A percentile compares a stretch with the other conserved stretches of the same genome.
phyloP scores from a whole-genome alignment of 192 early-diverging fungal genomes.

The Coemansia sp. region DNA sequence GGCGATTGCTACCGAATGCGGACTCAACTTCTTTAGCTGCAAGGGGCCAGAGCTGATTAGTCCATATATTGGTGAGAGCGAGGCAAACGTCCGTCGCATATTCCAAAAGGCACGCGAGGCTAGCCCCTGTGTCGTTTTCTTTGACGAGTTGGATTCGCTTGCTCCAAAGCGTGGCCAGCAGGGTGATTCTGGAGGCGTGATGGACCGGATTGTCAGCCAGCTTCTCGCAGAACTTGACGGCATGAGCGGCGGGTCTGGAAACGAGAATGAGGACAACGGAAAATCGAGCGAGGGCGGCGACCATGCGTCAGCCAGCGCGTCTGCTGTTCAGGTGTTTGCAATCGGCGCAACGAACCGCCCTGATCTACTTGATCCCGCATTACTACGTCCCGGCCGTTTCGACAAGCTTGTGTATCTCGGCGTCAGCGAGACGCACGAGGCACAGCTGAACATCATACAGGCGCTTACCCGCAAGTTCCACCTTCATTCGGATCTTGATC shows the following conservation, averaged over 20 bases:
- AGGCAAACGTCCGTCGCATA: slow-evolving; percentile 93
- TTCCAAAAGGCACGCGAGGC: slow-evolving; percentile 97
- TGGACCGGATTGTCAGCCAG: slow-evolving; percentile 99
- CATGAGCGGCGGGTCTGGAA: slow-evolving; percentile 63
- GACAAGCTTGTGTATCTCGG: slow-evolving; percentile 97
- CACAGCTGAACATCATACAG: slow-evolving; percentile 84
- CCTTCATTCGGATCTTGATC: slow-evolving; percentile 74
- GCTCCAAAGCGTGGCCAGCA: slow-evolving; percentile 97
- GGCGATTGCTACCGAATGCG: slow-evolving; percentile 96
- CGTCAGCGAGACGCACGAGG: slow-evolving; percentile 85
- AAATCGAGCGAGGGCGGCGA: slow-evolving; percentile 56
- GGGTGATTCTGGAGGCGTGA: slow-evolving; percentile 97
- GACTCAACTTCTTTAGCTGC: slow-evolving; percentile 97
- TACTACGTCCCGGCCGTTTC: slow-evolving; percentile 94
- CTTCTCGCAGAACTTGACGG: slow-evolving; percentile 95
- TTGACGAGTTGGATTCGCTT: slow-evolving; percentile 98
- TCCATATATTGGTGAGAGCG: slow-evolving; percentile 99
- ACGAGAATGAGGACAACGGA: slow-evolving; percentile 17
- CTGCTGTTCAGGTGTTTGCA: slow-evolving; percentile 80
- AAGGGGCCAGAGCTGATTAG: slow-evolving; percentile 99
- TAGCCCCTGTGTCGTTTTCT: slow-evolving; percentile 97
- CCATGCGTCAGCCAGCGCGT: slow-evolving; percentile 29
- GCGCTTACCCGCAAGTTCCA: slow-evolving; percentile 96
- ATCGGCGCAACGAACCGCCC: slow-evolving; percentile 99
- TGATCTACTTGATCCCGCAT: slow-evolving; percentile 90